Conservation (phyloP, 2,329 filamentous ascomycete genomes). For the Pseudogymnoascus sp. region DNA sequence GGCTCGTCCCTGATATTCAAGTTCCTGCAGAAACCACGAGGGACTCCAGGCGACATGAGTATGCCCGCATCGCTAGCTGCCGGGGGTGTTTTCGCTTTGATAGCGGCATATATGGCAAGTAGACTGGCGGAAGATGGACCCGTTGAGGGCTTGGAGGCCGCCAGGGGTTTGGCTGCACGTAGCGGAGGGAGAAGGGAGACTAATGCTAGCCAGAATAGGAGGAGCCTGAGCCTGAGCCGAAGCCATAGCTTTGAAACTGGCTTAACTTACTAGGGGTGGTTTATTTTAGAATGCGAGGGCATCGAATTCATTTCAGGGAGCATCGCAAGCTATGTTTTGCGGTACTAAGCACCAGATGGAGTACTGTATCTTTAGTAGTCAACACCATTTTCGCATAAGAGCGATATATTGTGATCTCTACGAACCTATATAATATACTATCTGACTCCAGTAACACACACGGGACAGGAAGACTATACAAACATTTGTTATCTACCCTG, state of each 20-base stretch:
- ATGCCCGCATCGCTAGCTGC: slow-evolving; percentile 81
- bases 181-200: not conserved
- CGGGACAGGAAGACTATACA: not conserved
- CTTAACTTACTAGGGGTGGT: not conserved
- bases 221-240: slow-evolving; percentile 7
- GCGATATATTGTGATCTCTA: too few relatives aligned
- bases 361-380: not conserved
- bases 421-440: not conserved
- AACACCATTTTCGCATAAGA: not conserved
- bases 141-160: not conserved
- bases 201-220: slow-evolving; percentile 3
- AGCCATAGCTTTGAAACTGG: slow-evolving; percentile 7
- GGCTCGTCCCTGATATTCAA: slow-evolving; percentile 79
- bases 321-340: not conserved
- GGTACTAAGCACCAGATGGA: not conserved
- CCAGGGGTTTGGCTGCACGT: not conserved
- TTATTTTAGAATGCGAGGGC: not conserved
- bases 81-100: slow-evolving; percentile 69
- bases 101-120: slow-evolving; percentile 58
- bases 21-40: slow-evolving; percentile 77
- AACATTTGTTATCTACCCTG: not conserved
- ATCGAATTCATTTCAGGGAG: not conserved
- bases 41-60: slow-evolving; percentile 74
- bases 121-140: slow-evolving; percentile 25
- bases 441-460: not conserved